Evolutionary conservation across 331 rosid genomes (phyloP).

Genomic region (Acacia concinna): DNA sequence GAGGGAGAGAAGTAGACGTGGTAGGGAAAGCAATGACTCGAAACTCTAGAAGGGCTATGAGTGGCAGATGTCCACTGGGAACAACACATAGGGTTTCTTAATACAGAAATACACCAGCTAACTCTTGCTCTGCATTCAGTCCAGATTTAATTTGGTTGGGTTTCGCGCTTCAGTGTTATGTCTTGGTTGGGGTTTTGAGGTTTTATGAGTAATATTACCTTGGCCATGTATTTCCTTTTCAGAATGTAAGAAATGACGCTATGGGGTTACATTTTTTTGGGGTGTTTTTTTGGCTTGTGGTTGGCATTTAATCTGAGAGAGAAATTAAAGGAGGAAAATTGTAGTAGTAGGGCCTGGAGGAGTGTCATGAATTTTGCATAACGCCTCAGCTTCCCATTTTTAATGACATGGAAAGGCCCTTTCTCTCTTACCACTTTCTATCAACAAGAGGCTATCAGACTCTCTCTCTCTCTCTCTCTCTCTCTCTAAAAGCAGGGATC

Average conservation of each 20-base stretch:
- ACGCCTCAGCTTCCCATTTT: conserved; percentile 18
- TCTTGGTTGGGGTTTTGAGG: neutral
- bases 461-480: conserved; percentile 10
- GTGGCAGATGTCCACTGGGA: conserved; percentile 37
- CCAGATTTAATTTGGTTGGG: conserved; percentile 40
- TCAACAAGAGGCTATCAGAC: conserved; percentile 34
- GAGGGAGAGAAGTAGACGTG: neutral
- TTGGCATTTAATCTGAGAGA: neutral
- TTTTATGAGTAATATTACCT: neutral
- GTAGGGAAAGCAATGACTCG: conserved; percentile 46
- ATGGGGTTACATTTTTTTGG: neutral
- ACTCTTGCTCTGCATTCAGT: conserved; percentile 31
- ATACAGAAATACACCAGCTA: conserved; percentile 31
- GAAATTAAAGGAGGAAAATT: neutral
- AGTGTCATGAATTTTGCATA: neutral
- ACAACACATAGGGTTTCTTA: conserved; percentile 34
- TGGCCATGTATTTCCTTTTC: conserved; percentile 21
- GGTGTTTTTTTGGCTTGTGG: neutral
- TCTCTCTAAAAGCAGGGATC: conserved; percentile 23
- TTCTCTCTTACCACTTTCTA: conserved; percentile 29
- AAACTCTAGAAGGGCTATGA: conserved; percentile 33
- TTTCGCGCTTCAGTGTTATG: conserved; percentile 24
- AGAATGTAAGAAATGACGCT: neutral
- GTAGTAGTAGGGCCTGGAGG: neutral
- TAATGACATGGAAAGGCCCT: conserved; percentile 27